Percentiles rank a stretch among this genome's conserved stretches.
Evolutionary conservation across 192 early-diverging fungal species (phyloP).

Genomic region (Gryganskiella cystojenkinii): DNA sequence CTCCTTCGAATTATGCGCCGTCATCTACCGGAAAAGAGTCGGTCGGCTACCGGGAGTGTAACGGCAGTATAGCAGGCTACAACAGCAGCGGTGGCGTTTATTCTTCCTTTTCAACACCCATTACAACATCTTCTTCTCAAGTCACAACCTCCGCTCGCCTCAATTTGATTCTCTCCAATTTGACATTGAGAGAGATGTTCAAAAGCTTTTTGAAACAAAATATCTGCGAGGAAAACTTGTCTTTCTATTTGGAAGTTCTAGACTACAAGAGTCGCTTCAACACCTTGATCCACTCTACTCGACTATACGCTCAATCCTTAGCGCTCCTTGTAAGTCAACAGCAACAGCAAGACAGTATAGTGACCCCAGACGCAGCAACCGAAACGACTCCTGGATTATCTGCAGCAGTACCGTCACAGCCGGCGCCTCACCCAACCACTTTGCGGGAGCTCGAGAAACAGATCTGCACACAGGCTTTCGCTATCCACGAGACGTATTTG

Average conservation of each 20-base stretch:
- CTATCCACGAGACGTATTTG: constrained; percentile 63
- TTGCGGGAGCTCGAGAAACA: constrained; percentile 45
- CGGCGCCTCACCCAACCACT: constrained; percentile 33
- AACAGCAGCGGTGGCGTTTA: too few relatives aligned
- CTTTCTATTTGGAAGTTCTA: constrained; percentile 74
- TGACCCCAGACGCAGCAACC: background rate
- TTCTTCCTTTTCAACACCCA: background rate
- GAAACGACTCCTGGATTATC: background rate
- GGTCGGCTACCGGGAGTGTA: constrained; percentile 1
- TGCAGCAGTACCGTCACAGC: constrained; percentile 19
- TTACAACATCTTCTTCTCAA: constrained; percentile 20
- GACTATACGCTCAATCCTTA: constrained; percentile 10
- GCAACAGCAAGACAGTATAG: too few relatives aligned
- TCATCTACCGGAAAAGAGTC: constrained; percentile 32
- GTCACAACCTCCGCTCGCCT: constrained; percentile 68
- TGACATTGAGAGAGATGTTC: constrained; percentile 64
- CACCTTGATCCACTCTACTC: constrained; percentile 24
- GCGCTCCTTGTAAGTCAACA: too few relatives aligned
- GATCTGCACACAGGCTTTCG: constrained; percentile 60
- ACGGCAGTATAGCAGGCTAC: background rate
- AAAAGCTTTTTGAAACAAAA: constrained; percentile 72
- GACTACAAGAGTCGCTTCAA: constrained; percentile 59
- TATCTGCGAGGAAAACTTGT: constrained; percentile 79
- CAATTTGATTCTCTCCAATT: constrained; percentile 68
- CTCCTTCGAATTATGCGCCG: constrained; percentile 16